Evolutionary conservation across 495 filamentous ascomycete species (phyloP), one percentile per base, ranked within the genome.

Genomic region (Annulohypoxylon stygium): DNA sequence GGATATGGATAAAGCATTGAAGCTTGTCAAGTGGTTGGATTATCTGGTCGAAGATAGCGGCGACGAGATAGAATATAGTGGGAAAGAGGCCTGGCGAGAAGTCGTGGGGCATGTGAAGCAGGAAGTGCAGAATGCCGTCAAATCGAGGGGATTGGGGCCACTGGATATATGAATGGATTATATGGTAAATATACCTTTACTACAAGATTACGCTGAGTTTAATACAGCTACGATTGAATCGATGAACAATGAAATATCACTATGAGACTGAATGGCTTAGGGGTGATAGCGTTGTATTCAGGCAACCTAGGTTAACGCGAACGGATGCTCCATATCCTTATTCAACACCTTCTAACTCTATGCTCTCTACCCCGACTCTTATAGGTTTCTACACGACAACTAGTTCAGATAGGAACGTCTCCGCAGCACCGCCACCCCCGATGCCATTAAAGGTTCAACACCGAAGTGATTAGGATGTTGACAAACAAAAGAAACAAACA

Each of bases 1-100:
- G 67, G 88, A 97, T 78, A 83, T 97, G 81, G 88, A 86, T 16
- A 96, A 96, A 79, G 92, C 88, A 4, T 85, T 89, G 0, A 87
- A 86, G 5, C 80, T 94, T 37, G 84, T 90, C 0, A 86, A 82
- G 69, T 97, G 93, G 93, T 60, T 97, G 34, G 85, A 76, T 12
- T 94, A 91, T 89, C 79, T 94, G 1, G 80, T 96, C 26, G 87
- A 86, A 30, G 88, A 91, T 47, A 69, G 57, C 30, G 45, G 54
- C 10, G 66, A 37, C 3, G 80, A 78, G 18, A 58, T 71, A 1
- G 78, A 70, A 11, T 54, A 66, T 57, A 73, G 65, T 23, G 79
- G 71, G 3, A 64, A 62, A 70, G 76, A 74, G 65, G 73, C 76
- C 34, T 87, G 85, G 84, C 69, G 43, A 43, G 67, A 81, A 54